Percentiles rank a stretch among this genome's conserved stretches.
These are phyloP conservation scores for Cavenderia fasciculata DNA, from an alignment of 78 protist species.

Conservation along the genomic window DNA sequence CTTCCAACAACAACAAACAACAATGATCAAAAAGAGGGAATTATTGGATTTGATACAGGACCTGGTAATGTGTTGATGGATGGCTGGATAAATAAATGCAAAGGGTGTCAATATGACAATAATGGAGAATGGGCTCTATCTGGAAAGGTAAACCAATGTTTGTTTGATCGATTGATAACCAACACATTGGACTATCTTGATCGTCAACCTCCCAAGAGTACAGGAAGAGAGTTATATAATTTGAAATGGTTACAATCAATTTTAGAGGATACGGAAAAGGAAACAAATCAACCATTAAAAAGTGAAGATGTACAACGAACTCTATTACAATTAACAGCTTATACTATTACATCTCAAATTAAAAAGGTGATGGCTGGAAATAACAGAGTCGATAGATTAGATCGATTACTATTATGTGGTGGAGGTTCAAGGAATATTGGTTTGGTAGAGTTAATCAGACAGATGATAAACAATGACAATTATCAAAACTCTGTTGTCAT, in stretches of 20 bases:
- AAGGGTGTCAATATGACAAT: constrained; percentile 2
- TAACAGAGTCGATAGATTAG: neutral
- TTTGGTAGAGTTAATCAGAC: too few relatives aligned
- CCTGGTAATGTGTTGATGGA: constrained; percentile 75
- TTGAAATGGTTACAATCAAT: constrained; percentile 3
- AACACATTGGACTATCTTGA: neutral
- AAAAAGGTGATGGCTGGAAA: neutral
- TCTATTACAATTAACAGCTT: constrained; percentile 11
- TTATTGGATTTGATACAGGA: constrained; percentile 68
- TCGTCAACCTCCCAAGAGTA: constrained; percentile 52
- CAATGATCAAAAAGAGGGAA: neutral
- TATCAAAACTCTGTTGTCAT: too few relatives aligned
- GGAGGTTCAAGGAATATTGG: constrained; percentile 28
- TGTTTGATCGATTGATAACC: constrained; percentile 1
- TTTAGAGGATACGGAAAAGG: neutral
- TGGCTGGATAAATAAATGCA: constrained; percentile 3
- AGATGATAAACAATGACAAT: too few relatives aligned
- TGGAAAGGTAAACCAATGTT: neutral
- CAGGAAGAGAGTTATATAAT: constrained; percentile 74
- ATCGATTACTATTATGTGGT: constrained; percentile 28
- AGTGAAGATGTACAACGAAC: constrained; percentile 36
- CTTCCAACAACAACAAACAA: neutral
- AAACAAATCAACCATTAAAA: neutral
- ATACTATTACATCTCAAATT: constrained; percentile 10
- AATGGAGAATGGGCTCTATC: constrained; percentile 45